Evolutionary conservation across 208 protist genomes (phyloP).

Genomic region (Leishmania major): DNA sequence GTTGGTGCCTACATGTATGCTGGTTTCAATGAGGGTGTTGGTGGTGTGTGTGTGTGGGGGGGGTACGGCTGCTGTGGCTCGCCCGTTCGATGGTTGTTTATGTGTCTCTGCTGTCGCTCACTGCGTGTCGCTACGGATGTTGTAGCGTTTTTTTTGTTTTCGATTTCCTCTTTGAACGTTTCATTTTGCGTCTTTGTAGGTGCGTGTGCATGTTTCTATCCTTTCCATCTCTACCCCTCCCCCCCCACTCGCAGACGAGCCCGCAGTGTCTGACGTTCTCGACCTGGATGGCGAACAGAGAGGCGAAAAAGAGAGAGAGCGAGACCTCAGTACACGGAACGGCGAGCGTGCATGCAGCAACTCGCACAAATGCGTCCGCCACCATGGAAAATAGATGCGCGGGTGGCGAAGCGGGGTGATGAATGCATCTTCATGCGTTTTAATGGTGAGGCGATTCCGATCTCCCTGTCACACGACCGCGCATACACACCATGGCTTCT

Average conservation of each 20-base stretch:
- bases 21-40: neutral
- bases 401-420: neutral
- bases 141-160: conserved; percentile 14
- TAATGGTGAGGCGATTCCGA: neutral
- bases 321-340: neutral
- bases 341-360: neutral
- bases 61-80: neutral
- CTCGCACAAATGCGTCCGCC: neutral
- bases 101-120: neutral
- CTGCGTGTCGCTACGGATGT: neutral
- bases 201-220: conserved; percentile 9
- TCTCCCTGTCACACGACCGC: neutral
- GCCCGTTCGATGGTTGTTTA: neutral
- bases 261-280: neutral
- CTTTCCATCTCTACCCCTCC: neutral
- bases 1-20: neutral
- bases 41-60: neutral
- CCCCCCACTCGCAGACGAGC: neutral
- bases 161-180: neutral
- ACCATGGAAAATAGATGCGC: neutral
- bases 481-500: neutral
- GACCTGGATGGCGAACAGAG: neutral
- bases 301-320: neutral
- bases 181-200: neutral
- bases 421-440: neutral